These are phyloP conservation scores for Fusarium paranaense DNA, from an alignment of 2,329 filamentous ascomycete species.

Conservation along the genomic window DNA sequence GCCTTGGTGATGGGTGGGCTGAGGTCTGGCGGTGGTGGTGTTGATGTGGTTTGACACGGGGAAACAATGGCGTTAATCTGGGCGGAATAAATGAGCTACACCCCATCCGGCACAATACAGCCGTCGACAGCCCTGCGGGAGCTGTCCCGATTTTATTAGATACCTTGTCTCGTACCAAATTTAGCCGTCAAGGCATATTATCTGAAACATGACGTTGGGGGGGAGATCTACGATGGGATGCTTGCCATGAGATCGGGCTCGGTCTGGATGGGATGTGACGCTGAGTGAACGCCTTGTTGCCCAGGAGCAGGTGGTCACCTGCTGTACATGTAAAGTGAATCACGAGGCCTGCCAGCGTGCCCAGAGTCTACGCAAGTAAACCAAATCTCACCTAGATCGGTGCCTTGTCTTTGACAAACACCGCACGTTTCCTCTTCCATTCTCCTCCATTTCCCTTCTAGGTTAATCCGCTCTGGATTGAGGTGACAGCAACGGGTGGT, in stretches of 20 bases:
- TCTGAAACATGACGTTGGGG: constrained; percentile 21
- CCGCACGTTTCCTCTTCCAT: constrained; percentile 4
- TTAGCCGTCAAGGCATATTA: not conserved
- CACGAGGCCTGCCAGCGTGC: constrained; percentile 15
- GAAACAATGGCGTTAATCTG: constrained; percentile 33
- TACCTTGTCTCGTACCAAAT: not conserved
- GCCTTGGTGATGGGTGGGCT: constrained; percentile 6
- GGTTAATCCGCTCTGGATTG: constrained; percentile 10
- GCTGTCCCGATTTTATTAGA: constrained; percentile 6
- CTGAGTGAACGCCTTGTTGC: constrained; percentile 5
- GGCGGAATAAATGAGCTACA: constrained; percentile 13
- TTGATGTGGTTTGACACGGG: constrained; percentile 33
- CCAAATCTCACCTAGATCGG: constrained; percentile 10
- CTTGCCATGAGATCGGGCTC: constrained; percentile 12
- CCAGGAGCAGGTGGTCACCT: not conserved
- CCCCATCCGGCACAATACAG: constrained; percentile 26
- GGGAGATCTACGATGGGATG: constrained; percentile 35
- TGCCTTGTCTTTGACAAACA: constrained; percentile 4
- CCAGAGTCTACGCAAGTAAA: not conserved
- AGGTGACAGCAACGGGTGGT: constrained; percentile 23
- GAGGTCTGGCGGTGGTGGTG: constrained; percentile 34
- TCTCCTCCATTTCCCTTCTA: constrained; percentile 6
- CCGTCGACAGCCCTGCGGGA: constrained; percentile 8
- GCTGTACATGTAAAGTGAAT: constrained; percentile 11
- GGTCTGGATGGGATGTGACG: constrained; percentile 20